Evolutionary conservation across 2,329 filamentous ascomycete genomes (phyloP).

Genomic region (Phaeophleospora eucalypticola): DNA sequence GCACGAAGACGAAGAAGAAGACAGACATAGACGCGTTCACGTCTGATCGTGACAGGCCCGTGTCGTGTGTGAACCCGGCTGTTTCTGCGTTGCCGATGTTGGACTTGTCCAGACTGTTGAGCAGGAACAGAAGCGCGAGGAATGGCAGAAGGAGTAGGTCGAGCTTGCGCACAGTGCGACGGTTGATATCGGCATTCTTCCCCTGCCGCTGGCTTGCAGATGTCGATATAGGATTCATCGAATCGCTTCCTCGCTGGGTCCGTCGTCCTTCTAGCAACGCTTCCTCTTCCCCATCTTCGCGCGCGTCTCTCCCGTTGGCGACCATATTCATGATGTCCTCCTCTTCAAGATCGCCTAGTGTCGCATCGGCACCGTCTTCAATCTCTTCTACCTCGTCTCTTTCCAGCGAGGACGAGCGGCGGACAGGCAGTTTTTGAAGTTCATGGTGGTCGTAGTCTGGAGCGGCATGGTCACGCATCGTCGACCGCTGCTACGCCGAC

Average conservation of each 20-base stretch:
- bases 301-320: too few relatives aligned
- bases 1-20: slow-evolving; percentile 58
- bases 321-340: not conserved
- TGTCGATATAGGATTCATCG: not conserved
- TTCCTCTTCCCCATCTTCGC: not conserved
- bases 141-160: slow-evolving; percentile 50
- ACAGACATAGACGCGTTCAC: slow-evolving; percentile 54
- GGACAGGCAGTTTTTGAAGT: not conserved
- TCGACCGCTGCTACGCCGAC: not conserved
- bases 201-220: not conserved
- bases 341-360: not conserved
- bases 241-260: not conserved
- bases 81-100: slow-evolving; percentile 55
- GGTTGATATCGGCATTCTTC: slow-evolving; percentile 11
- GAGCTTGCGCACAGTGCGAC: slow-evolving; percentile 44
- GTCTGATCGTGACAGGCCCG: slow-evolving; percentile 49
- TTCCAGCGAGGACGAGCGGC: not conserved
- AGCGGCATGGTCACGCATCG: not conserved
- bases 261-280: not conserved
- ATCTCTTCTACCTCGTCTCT: not conserved
- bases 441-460: not conserved
- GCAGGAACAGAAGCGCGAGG: slow-evolving; percentile 49
- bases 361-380: not conserved
- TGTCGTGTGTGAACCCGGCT: slow-evolving; percentile 56
- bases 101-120: slow-evolving; percentile 51